Conservation (phyloP, 1,284 basidiomycete genomes). For the Flammula alnicola region DNA sequence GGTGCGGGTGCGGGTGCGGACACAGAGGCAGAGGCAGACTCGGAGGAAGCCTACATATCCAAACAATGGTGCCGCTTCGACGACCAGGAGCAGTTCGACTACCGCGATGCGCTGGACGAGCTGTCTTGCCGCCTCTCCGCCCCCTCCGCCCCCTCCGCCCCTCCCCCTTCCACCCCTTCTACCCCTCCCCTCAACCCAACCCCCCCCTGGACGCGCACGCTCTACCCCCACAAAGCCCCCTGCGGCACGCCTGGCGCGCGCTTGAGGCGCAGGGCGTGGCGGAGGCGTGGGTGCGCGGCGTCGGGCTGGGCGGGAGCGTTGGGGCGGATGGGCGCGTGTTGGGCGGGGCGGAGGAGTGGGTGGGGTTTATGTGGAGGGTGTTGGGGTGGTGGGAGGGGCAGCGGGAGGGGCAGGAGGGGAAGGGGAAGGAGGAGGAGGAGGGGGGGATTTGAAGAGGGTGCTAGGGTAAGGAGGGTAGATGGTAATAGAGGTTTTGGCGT, state of each 20-base stretch:
- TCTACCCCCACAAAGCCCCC: conserved; percentile 53
- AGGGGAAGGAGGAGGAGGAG: too few relatives aligned
- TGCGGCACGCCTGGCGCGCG: conserved; percentile 62
- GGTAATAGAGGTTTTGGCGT: too few relatives aligned
- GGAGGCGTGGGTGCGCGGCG: conserved; percentile 60
- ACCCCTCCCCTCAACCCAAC: conserved; percentile 18
- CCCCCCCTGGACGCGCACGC: conserved; percentile 61
- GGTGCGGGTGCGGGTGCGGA: too few relatives aligned
- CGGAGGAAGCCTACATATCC: conserved; percentile 43
- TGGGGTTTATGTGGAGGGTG: conserved; percentile 56
- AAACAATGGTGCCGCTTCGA: conserved; percentile 60
- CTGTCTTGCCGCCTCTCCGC: conserved; percentile 45
- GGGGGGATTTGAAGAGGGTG: too few relatives aligned
- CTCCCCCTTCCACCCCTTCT: background rate
- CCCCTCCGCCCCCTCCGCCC: conserved; percentile 34
- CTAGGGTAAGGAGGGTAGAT: too few relatives aligned
- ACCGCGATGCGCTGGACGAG: conserved; percentile 60
- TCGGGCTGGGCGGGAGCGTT: conserved; percentile 48
- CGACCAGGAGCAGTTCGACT: conserved; percentile 64
- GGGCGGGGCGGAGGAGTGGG: conserved; percentile 60
- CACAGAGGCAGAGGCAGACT: too few relatives aligned
- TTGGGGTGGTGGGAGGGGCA: conserved; percentile 45
- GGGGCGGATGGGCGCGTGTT: conserved; percentile 40
- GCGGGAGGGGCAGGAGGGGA: conserved; percentile 61
- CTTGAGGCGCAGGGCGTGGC: conserved; percentile 60